Percentiles rank a stretch among this genome's conserved stretches.
Evolutionary conservation across 2,329 filamentous ascomycete genomes (phyloP).

Genomic region (Penicillium nordicum): DNA sequence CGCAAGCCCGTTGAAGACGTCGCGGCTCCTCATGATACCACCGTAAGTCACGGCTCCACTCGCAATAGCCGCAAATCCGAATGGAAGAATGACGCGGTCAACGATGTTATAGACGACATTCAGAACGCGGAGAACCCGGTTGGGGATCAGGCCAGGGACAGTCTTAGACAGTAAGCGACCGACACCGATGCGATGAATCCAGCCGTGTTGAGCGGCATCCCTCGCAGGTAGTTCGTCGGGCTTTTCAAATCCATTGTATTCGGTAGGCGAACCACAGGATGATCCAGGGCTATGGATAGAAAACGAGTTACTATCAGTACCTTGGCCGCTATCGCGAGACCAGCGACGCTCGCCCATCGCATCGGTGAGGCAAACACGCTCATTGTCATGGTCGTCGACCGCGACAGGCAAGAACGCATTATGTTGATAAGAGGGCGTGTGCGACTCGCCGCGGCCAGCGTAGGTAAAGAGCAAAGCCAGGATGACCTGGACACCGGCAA

Average conservation of each 20-base stretch:
- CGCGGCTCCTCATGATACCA: constrained; percentile 70
- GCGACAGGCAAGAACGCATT: constrained; percentile 63
- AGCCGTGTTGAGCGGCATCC: constrained; percentile 29
- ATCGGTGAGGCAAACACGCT: constrained; percentile 39
- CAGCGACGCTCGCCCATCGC: constrained; percentile 50
- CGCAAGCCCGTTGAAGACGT: constrained; percentile 79
- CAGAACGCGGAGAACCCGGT: constrained; percentile 56
- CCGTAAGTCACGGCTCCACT: constrained; percentile 74
- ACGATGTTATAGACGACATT: constrained; percentile 62
- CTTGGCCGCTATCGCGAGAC: constrained; percentile 71
- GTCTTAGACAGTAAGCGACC: constrained; percentile 53
- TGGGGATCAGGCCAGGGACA: constrained; percentile 56
- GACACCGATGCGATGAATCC: constrained; percentile 47
- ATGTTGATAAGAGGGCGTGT: constrained; percentile 45
- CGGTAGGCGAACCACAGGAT: constrained; percentile 47
- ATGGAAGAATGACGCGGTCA: constrained; percentile 71
- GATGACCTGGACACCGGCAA: constrained; percentile 66
- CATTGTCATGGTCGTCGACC: constrained; percentile 48
- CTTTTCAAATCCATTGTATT: constrained; percentile 51
- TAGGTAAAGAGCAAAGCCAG: constrained; percentile 65
- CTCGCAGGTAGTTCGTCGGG: constrained; percentile 46
- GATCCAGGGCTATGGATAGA: constrained; percentile 66
- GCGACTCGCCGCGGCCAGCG: constrained; percentile 45
- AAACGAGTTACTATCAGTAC: constrained; percentile 66
- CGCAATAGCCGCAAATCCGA: constrained; percentile 70